A percentile compares a stretch with the other conserved stretches of the same genome.
Evolutionary conservation across 2,329 filamentous ascomycete species (phyloP).

Genomic region (Phaeophleospora eucalypticola): DNA sequence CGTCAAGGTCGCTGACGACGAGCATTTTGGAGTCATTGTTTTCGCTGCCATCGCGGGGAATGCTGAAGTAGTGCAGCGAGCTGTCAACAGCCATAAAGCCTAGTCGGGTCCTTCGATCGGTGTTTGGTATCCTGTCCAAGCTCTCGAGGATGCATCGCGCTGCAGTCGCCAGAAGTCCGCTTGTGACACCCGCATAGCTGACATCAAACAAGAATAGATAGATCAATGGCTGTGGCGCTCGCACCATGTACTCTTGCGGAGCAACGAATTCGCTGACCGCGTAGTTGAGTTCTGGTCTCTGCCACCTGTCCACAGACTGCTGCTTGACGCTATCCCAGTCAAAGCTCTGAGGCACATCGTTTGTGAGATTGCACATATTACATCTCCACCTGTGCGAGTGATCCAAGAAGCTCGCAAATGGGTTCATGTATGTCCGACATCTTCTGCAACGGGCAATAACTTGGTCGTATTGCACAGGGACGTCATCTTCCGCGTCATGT

Average conservation of each 20-base stretch:
- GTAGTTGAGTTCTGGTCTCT: slow-evolving; percentile 88
- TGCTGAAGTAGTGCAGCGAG: slow-evolving; percentile 91
- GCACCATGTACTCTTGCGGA: slow-evolving; percentile 98
- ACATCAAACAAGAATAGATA: slow-evolving; percentile 96
- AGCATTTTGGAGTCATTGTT: slow-evolving; percentile 84
- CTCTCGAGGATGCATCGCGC: slow-evolving; percentile 93
- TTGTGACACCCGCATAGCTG: slow-evolving; percentile 84
- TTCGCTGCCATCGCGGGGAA: slow-evolving; percentile 83
- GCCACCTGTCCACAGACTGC: slow-evolving; percentile 87
- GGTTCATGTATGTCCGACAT: slow-evolving; percentile 96
- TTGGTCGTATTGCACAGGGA: slow-evolving; percentile 92
- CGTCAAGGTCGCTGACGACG: slow-evolving; percentile 90
- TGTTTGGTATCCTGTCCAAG: slow-evolving; percentile 95
- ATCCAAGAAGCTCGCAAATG: slow-evolving; percentile 92
- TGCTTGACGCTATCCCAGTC: slow-evolving; percentile 95
- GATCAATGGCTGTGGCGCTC: slow-evolving; percentile 88
- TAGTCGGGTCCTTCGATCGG: slow-evolving; percentile 83
- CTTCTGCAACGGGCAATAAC: slow-evolving; percentile 94
- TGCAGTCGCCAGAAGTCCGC: slow-evolving; percentile 83
- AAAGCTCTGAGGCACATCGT: slow-evolving; percentile 98
- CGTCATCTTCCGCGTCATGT: slow-evolving; percentile 84
- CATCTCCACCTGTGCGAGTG: slow-evolving; percentile 97
- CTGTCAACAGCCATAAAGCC: slow-evolving; percentile 96
- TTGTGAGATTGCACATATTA: slow-evolving; percentile 99
- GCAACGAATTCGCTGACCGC: slow-evolving; percentile 97